These are phyloP conservation scores for Byssothecium circinans DNA, from an alignment of 2,329 filamentous ascomycete species.

Conservation along the genomic window DNA sequence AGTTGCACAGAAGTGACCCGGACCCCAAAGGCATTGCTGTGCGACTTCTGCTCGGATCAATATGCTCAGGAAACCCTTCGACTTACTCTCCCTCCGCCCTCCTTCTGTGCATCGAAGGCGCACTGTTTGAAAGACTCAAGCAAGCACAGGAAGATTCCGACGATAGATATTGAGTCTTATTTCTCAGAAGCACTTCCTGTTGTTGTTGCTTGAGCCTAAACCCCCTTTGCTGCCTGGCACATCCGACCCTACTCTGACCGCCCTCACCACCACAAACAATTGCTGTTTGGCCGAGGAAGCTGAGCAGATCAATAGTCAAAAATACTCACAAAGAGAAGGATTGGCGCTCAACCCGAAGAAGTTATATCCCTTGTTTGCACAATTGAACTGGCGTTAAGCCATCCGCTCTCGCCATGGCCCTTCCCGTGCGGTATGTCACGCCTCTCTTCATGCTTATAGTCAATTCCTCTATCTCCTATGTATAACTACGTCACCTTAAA, in stretches of 20 bases:
- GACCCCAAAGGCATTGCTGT: background rate
- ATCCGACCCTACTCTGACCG: too few species aligned
- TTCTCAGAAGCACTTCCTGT: too few species aligned
- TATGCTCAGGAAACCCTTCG: conserved; percentile 9
- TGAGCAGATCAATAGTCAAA: too few species aligned
- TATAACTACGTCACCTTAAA: too few species aligned
- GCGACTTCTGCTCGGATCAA: conserved; percentile 4
- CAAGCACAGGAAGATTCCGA: too few species aligned
- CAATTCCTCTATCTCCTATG: too few species aligned
- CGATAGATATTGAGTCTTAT: too few species aligned
- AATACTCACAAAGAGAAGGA: background rate
- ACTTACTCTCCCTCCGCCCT: background rate
- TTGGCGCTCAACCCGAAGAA: background rate
- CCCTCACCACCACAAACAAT: too few species aligned
- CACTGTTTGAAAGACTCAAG: background rate
- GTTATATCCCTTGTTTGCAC: background rate
- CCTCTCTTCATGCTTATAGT: background rate
- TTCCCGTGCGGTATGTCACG: conserved; percentile 29
- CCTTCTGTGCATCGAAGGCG: background rate
- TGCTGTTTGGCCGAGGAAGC: too few species aligned
- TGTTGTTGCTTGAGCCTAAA: too few species aligned
- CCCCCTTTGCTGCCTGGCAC: too few species aligned
- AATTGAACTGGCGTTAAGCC: background rate
- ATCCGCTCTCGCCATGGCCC: conserved; percentile 23
- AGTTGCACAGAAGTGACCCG: background rate